Evolutionary conservation across 2,329 filamentous ascomycete species (phyloP), one percentile per base, ranked within the genome.

Genomic region (Ceratocystis harringtonii): DNA sequence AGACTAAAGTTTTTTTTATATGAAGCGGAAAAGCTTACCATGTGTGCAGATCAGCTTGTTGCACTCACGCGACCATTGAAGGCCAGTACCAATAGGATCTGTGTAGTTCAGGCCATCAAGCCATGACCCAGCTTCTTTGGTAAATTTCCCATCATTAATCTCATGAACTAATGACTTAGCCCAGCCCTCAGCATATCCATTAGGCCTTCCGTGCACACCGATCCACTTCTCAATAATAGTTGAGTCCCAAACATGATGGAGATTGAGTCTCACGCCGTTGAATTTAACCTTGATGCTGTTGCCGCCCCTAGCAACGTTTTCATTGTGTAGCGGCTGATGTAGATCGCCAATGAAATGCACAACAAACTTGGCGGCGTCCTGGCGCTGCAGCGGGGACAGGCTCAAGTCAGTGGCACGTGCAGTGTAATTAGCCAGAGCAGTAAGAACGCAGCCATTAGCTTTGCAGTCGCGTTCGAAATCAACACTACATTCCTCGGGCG

Each of bases 161-260:
- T 80, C 78, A 0, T 72, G 69, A 5, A 79, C 78, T 25, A 89
- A 77, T 64, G 78, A 74, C n/a, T 76, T 75, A 1, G 85, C 82
- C 81, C 85, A 88, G 52, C 72, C 72, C 62, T 76, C 72, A 1
- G 83, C 84, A 58, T 79, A 75, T 4, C 73, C 72, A 67, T 80
- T 83, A 0, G 80, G 73, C 74, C 77, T 73, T 71, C 81, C 75
- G 48, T 76, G 75, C n/a, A 79, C 82, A 1, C 85, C 85, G 1
- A 86, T 76, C 70, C 82, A 75, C 71, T 85, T 82, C 74, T 88
- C 85, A 0, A 83, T 80, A 68, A 90, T 89, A 69, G 80, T 82
- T 64, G 81, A 83, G 71, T 90, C 88, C 87, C 87, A 90, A 17
- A 89, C 82, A 66, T 86, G 80, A 71, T 90, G 88, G 52, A 90